A percentile compares a stretch with the other conserved stretches of the same genome.
These are phyloP conservation scores for Fusarium praegraminearum DNA, from an alignment of 2,329 filamentous ascomycete genomes.

Conservation along the genomic window DNA sequence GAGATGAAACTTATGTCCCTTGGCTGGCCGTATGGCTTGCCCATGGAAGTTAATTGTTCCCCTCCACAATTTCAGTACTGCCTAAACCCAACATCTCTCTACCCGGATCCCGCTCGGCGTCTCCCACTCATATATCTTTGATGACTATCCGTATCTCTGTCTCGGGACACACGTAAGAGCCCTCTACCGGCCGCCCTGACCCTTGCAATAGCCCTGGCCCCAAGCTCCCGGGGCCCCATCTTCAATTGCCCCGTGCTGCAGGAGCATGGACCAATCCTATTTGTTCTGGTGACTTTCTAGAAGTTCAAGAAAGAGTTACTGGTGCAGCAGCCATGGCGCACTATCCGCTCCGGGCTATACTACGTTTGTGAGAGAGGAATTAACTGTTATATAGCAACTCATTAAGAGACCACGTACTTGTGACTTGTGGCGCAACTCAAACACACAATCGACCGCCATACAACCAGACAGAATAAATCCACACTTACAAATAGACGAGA, in stretches of 20 bases:
- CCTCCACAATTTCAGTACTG: slow-evolving; percentile 4
- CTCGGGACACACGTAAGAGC: slow-evolving; percentile 21
- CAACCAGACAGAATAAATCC: background rate
- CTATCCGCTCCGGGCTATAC: slow-evolving; percentile 18
- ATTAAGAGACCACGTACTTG: background rate
- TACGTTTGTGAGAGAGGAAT: slow-evolving; percentile 8
- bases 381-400: background rate
- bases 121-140: background rate
- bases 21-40: background rate
- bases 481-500: background rate
- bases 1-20: slow-evolving; percentile 8
- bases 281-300: slow-evolving; percentile 48
- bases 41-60: background rate
- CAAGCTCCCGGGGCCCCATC: slow-evolving; percentile 39
- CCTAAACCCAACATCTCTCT: background rate
- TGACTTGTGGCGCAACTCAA: background rate
- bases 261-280: slow-evolving; percentile 40
- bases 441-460: background rate
- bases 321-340: slow-evolving; percentile 22
- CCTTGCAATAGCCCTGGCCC: slow-evolving; percentile 34
- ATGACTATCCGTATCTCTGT: slow-evolving; percentile 4
- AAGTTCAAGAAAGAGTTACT: slow-evolving; percentile 32
- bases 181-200: slow-evolving; percentile 18
- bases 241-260: slow-evolving; percentile 44
- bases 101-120: slow-evolving; percentile 13